Conservation (phyloP, 495 filamentous ascomycete species). For the Penicillium paradoxum region DNA sequence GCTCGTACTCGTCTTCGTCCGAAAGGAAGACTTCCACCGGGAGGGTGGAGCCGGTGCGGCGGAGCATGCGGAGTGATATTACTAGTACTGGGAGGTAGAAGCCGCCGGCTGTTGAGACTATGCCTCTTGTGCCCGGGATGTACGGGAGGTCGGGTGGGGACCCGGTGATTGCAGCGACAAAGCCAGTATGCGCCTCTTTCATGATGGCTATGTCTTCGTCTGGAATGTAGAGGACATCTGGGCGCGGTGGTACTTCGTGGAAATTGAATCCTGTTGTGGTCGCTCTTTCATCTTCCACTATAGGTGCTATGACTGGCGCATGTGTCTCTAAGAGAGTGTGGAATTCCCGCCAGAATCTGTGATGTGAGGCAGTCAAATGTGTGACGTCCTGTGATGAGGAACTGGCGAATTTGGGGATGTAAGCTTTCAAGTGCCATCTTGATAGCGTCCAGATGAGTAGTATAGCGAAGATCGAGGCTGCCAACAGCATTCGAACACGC, state of each 20-base stretch:
- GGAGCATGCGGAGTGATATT: constrained; percentile 47
- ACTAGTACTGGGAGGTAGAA: constrained; percentile 35
- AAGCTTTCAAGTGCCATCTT: constrained; percentile 3
- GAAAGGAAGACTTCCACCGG: constrained; percentile 52
- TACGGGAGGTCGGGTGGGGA: constrained; percentile 31
- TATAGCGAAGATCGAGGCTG: constrained; percentile 17
- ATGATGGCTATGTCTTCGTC: constrained; percentile 19
- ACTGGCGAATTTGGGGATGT: background rate
- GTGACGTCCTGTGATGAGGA: background rate
- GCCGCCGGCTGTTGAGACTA: constrained; percentile 39
- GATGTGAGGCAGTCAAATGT: constrained; percentile 12
- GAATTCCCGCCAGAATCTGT: constrained; percentile 16
- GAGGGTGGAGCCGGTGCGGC: constrained; percentile 43
- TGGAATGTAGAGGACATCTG: constrained; percentile 10
- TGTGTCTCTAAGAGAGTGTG: constrained; percentile 10
- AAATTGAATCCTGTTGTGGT: constrained; percentile 18
- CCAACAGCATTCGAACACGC: constrained; percentile 16
- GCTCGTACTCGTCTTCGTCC: constrained; percentile 37
- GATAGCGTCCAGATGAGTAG: constrained; percentile 19
- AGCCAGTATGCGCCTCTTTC: constrained; percentile 29
- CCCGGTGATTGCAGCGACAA: constrained; percentile 24
- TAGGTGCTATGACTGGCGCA: constrained; percentile 2
- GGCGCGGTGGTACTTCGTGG: constrained; percentile 9
- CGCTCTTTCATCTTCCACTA: constrained; percentile 11
- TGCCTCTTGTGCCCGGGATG: constrained; percentile 31